phyloP scores from a whole-genome alignment of 176 grass and related monocot genomes.

The Secale cereale region DNA sequence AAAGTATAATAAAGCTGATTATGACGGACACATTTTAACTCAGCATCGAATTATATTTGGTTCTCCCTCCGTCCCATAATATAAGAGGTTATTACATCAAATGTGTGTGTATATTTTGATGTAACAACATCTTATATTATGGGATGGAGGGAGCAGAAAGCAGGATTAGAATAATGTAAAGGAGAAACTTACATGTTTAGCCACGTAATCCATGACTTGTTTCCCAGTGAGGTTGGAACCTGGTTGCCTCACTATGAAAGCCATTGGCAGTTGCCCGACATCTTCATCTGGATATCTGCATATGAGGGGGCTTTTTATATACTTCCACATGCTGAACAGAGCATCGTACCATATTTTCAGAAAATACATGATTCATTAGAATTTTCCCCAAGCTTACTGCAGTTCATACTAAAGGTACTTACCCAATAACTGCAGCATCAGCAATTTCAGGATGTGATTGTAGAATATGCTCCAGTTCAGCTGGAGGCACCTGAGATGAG shows the following conservation, averaged over 20 bases:
- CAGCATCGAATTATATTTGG: background rate
- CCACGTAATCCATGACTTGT: constrained; percentile 71
- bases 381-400: background rate
- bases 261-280: constrained; percentile 77
- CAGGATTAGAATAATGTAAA: background rate
- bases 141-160: too few relatives aligned
- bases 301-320: background rate
- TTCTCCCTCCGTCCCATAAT: too few relatives aligned
- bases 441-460: constrained; percentile 50
- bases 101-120: too few relatives aligned
- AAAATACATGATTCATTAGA: background rate
- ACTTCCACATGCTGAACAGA: background rate
- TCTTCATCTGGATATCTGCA: constrained; percentile 88
- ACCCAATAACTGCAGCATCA: constrained; percentile 68
- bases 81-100: too few relatives aligned
- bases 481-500: constrained; percentile 56
- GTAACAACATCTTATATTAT: too few relatives aligned
- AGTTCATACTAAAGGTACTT: constrained; percentile 24
- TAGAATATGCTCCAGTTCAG: constrained; percentile 67
- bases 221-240: constrained; percentile 35
- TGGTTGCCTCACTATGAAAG: constrained; percentile 69
- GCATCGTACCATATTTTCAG: background rate
- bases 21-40: background rate
- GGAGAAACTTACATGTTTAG: constrained; percentile 54
- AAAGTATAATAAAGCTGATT: background rate